Conservation (phyloP, 345 rosid genomes). For the Lepidium didymum region DNA sequence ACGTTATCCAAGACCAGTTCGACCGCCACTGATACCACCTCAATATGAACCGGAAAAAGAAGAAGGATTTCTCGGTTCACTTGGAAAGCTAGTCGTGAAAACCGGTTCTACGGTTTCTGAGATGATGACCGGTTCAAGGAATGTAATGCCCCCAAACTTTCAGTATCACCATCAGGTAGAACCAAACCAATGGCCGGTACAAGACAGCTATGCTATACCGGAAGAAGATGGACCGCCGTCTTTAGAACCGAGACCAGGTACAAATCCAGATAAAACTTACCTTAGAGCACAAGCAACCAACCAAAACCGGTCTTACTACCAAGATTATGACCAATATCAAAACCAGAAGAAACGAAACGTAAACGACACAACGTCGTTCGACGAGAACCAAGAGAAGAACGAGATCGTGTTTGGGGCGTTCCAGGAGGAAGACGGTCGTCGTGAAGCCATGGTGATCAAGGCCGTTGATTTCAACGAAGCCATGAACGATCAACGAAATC, state of each 20-base stretch:
- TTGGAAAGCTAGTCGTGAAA: constrained; percentile 62
- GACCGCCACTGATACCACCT: constrained; percentile 65
- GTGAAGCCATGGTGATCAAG: constrained; percentile 88
- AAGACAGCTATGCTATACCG: constrained; percentile 73
- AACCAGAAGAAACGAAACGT: constrained; percentile 34
- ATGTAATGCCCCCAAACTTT: constrained; percentile 34
- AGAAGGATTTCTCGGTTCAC: constrained; percentile 65
- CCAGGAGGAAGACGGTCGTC: constrained; percentile 78
- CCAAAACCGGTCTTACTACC: constrained; percentile 46
- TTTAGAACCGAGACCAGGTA: constrained; percentile 45
- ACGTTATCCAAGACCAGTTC: constrained; percentile 50
- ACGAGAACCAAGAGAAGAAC: constrained; percentile 60
- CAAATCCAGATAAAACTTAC: constrained; percentile 43
- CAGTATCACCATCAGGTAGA: constrained; percentile 31
- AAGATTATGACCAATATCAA: constrained; percentile 40
- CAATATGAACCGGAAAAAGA: constrained; percentile 63
- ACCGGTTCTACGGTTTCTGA: constrained; percentile 65
- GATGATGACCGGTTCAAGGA: constrained; percentile 38
- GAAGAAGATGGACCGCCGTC: constrained; percentile 76
- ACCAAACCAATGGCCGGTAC: constrained; percentile 58
- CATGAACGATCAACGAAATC: constrained; percentile 50
- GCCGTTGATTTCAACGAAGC: constrained; percentile 75
- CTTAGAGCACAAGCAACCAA: constrained; percentile 39
- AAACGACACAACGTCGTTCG: constrained; percentile 50
- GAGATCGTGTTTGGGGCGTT: constrained; percentile 93